Percentiles rank a stretch among this genome's conserved stretches.
phyloP scores from a whole-genome alignment of 345 rosid species.

The Bruguiera gymnorhiza region DNA sequence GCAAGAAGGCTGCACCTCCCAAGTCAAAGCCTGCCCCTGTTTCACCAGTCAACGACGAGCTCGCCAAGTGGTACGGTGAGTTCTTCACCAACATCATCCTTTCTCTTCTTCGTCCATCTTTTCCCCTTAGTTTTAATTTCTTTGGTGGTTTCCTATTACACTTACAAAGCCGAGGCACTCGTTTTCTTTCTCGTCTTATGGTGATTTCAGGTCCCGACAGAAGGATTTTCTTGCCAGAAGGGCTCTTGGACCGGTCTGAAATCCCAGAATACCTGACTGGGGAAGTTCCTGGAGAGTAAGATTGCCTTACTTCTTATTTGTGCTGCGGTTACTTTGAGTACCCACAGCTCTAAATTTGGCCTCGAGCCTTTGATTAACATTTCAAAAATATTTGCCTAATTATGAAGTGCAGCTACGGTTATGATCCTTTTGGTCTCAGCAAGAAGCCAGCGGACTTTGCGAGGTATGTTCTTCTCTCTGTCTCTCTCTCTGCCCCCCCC shows the following conservation, averaged over 20 bases:
- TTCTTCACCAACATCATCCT: constrained; percentile 4
- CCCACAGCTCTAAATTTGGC: background rate
- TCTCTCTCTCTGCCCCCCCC: background rate
- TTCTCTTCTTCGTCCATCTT: background rate
- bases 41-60: constrained; percentile 60
- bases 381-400: background rate
- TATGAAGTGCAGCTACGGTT: constrained; percentile 67
- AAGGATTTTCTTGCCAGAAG: constrained; percentile 94
- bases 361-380: background rate
- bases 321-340: background rate
- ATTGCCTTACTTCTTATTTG: background rate
- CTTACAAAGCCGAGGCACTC: constrained; percentile 8
- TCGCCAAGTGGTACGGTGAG: constrained; percentile 99
- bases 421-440: constrained; percentile 95
- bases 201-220: constrained; percentile 81
- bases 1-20: constrained; percentile 70
- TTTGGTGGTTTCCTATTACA: background rate
- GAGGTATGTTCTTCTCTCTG: constrained; percentile 44
- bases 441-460: constrained; percentile 93
- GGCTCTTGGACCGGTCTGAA: constrained; percentile 91
- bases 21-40: constrained; percentile 52
- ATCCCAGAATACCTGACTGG: constrained; percentile 94
- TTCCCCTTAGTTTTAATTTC: background rate
- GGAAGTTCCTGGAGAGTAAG: constrained; percentile 98
- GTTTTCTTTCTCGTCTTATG: background rate